Base-by-base conservation (phyloP, 2,329 filamentous ascomycete genomes). In the Colletotrichum shisoi region DNA sequence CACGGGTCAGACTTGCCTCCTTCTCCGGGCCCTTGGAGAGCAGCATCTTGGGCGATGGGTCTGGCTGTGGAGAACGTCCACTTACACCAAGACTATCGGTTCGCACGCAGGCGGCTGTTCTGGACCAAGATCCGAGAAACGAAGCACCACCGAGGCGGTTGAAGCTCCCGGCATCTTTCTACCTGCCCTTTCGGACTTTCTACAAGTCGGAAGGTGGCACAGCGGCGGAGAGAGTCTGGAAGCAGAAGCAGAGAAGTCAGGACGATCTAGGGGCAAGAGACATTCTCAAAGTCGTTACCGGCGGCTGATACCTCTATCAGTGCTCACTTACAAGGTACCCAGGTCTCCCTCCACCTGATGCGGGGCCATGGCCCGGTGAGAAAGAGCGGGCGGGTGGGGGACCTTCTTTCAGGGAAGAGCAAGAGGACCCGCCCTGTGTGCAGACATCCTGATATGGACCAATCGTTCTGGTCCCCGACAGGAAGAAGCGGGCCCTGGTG, bases 301-400 rank as follows among this genome's bases (percentile, higher is more conserved):
- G 42, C 48, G 44, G 45, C 58, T 49, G 53, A 64, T 21, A 42
- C 34, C 21, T 37, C 19, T 58, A 13, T 37, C 19, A 8, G 31
- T 53, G n/a, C 21, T 24, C n/a, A 21, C 11, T 40, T 34, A 60
- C 31, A 2, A 34, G 31, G 31, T 34, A 34, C 7, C 31, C 3
- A 34, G 31, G 31, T 34, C 31, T 27, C 63, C 63, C 31, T 27
- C 63, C 63, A 67, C 46, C 34, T 52, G 34, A 31, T 67, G 64
- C 49, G 64, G 61, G 64, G 64, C 61, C 48, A 46, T 64, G 61
- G 53, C 42, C 53, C 61, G 61, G 54, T 42, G 44, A 57, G 19
- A 58, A 64, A 64, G 60, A 67, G 54, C 54, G 61, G 64, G 61
- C 27, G 57, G 61, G 61, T 59, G 61, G 61, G 49, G 49, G 49